Conservation (phyloP, 148 eudicot genomes). For the Chenopodium formosanum region DNA sequence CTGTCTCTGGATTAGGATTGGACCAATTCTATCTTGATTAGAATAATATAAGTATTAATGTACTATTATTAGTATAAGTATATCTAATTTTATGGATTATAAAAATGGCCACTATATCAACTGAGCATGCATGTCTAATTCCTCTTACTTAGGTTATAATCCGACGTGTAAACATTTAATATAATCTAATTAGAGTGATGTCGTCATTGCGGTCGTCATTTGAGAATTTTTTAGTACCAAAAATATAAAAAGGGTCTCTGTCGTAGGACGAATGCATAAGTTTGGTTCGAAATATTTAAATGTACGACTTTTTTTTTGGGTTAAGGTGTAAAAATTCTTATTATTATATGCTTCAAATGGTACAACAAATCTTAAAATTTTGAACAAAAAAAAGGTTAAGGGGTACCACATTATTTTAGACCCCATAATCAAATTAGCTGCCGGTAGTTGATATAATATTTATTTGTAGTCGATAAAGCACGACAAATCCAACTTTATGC, state of each 20-base stretch:
- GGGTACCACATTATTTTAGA: neutral
- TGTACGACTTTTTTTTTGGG: conserved; percentile 21
- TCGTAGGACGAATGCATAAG: conserved; percentile 19
- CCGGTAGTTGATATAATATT: neutral
- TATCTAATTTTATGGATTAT: neutral
- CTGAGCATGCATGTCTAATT: conserved; percentile 25
- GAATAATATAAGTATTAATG: neutral
- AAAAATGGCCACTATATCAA: conserved; percentile 7
- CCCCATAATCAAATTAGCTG: neutral
- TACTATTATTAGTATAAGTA: conserved; percentile 26
- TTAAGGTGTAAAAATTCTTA: neutral
- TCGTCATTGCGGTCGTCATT: conserved; percentile 35
- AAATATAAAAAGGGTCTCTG: neutral
- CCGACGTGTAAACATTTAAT: conserved; percentile 19
- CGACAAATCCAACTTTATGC: neutral
- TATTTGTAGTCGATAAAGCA: neutral
- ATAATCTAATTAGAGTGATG: conserved; percentile 11
- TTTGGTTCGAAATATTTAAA: conserved; percentile 18
- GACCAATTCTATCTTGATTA: conserved; percentile 21
- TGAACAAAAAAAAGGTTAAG: neutral
- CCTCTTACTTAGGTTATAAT: conserved; percentile 17
- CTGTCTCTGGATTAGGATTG: conserved; percentile 29
- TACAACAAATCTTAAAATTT: neutral
- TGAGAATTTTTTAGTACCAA: conserved; percentile 5
- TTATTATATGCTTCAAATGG: neutral